Evolutionary conservation across 2,329 filamentous ascomycete species (phyloP), one percentile per base, ranked within the genome.

Genomic region (Colletotrichum tropicale): DNA sequence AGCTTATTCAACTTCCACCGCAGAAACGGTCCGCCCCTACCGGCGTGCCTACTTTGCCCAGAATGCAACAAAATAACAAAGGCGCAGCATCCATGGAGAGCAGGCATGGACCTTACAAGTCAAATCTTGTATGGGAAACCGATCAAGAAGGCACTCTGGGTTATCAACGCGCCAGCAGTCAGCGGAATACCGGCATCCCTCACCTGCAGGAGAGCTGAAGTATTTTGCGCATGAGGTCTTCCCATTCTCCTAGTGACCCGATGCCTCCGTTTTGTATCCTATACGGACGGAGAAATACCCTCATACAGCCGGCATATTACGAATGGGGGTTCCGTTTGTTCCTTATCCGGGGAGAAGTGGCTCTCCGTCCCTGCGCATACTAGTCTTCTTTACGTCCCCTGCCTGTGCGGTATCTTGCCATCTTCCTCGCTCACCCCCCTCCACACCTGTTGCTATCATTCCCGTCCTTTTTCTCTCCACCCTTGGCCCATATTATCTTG

Each of bases 21-120:
- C 85, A 82, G 82, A 79, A 77, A 81, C 85, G 85, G 85, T 84
- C 85, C 85, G 85, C 81, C 78, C 81, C 80, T 84, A 82, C 85
- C 85, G 85, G 83, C 78, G 78, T 85, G 82, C 80, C 82, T 81
- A 82, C 83, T 81, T 82, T 70, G 78, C 79, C 80, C 80, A 79
- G 76, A 75, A 80, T 76, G 75, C 78, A 74, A 78, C 78, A 81
- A 13, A 52, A 12, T 21, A 81, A 81, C 80, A 80, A 80, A 76
- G 61, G 71, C 48, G 77, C 77, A 77, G 78, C 66, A 52, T 67
- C 69, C 73, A 64, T 77, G 75, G 56, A 70, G 48, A 60, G 32
- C 26, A 52, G 26, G 32, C 26, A 65, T 32, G 66, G 48, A 28
- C 24, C 34, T 36, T 16, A 16, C 24, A 66, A 43, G 24, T 26